Evolutionary conservation across 345 rosid species (phyloP).

Genomic region (Corymbia maculata): DNA sequence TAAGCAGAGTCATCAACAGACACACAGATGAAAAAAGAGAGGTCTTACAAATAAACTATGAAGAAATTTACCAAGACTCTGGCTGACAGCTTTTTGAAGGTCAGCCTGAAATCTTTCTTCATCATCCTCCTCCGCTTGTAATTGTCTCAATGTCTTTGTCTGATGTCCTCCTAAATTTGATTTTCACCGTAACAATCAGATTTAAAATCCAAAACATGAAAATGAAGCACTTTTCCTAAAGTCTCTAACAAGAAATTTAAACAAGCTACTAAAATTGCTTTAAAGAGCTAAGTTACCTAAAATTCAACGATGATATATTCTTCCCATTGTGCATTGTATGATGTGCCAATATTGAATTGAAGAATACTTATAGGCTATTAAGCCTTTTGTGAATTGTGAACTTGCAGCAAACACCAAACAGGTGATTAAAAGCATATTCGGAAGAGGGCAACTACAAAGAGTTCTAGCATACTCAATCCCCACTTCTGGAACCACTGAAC

Average conservation of each 20-base stretch:
- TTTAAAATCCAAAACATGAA: not conserved
- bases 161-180: conserved; percentile 25
- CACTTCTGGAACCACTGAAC: not conserved
- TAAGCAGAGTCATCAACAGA: not conserved
- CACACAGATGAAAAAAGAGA: not conserved
- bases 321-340: not conserved
- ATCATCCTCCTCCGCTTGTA: conserved; percentile 76
- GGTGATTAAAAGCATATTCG: not conserved
- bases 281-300: not conserved
- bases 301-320: not conserved
- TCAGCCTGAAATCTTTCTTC: conserved; percentile 97
- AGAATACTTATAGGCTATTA: not conserved
- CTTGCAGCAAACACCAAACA: not conserved
- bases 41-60: not conserved
- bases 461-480: not conserved
- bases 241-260: not conserved
- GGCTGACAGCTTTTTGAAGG: conserved; percentile 66
- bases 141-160: conserved; percentile 63
- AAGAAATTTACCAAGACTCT: conserved; percentile 71
- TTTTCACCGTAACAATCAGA: not conserved
- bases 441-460: not conserved
- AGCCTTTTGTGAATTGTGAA: not conserved
- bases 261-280: not conserved
- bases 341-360: not conserved
- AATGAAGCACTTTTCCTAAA: not conserved